Base-by-base conservation (phyloP, 2,329 filamentous ascomycete species). In the Cladophialophora exuberans region DNA sequence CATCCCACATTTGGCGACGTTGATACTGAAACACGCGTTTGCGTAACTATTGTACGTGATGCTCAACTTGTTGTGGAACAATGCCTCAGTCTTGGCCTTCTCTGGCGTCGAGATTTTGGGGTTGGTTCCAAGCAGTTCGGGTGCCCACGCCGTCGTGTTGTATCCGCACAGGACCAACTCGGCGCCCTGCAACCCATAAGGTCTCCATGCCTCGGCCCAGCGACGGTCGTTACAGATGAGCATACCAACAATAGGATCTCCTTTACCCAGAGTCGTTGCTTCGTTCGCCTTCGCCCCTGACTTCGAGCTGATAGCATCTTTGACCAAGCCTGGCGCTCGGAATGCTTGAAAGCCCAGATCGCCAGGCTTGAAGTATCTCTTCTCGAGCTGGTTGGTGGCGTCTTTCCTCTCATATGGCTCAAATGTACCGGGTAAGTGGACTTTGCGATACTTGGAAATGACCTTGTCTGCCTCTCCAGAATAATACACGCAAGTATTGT, bases 151-250 rank as follows among this genome's bases (percentile, higher is more conserved):
- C 3, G 75, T 76, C 2, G 78, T 81, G 64, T 81, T 81, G 64
- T 79, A 81, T 1, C 79, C 79, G 44, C 77, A 78, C 51, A 74
- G 66, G 3, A 78, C 65, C 6, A 80, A 60, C 64, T 81, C 78
- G 2, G 73, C 73, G 5, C 78, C 78, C 61, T 81, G 77, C 5
- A 82, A 68, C 0, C 79, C 77, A 59, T 80, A 78, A 15, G 70
- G 70, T 28, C 80, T 67, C 79, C 80, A 83, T 0, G 73, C 75
- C 61, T 82, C 80, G 1, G 76, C 71, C 80, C 79, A 82, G 6
- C 79, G 70, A 3, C 79, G 67, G 64, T 82, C 79, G 60, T 82
- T 83, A 67, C 79, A 82, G 51, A 82, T 80, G 64, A 82, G 70
- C 78, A 81, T 80, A 6, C 80, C 70, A 25, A 81, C 43, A 39